Percentiles rank a stretch among this genome's conserved stretches.
Conservation (phyloP, 495 filamentous ascomycete species). For the Penicillium canariense region DNA sequence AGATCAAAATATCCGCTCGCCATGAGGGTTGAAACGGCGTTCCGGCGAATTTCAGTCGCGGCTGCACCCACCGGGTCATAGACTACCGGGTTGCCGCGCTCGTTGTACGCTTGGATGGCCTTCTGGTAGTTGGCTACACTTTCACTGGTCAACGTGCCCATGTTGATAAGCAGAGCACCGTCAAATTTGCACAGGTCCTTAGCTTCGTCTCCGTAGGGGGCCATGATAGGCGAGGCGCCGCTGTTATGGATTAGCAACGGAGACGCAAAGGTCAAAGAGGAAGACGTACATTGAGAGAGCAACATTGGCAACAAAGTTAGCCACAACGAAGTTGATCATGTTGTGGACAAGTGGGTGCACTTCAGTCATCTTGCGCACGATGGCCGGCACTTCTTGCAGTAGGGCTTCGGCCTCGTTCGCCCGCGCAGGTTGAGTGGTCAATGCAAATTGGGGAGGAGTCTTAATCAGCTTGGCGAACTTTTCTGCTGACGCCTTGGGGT, state of each 20-base stretch:
- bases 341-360: constrained; percentile 82
- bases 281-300: constrained; percentile 63
- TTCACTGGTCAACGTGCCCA: constrained; percentile 82
- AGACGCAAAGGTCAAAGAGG: not conserved
- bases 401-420: constrained; percentile 38
- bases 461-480: constrained; percentile 53
- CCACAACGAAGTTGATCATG: constrained; percentile 93
- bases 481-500: constrained; percentile 59
- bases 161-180: constrained; percentile 82
- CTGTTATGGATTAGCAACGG: constrained; percentile 26
- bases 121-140: constrained; percentile 63
- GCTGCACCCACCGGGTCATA: constrained; percentile 92
- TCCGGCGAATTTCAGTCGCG: constrained; percentile 71
- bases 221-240: constrained; percentile 93
- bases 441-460: constrained; percentile 48
- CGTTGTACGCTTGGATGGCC: constrained; percentile 77
- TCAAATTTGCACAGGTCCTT: constrained; percentile 65
- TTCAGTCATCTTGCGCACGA: constrained; percentile 58
- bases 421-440: constrained; percentile 15
- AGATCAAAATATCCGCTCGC: constrained; percentile 73
- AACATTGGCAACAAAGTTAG: constrained; percentile 90
- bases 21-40: constrained; percentile 70
- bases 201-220: constrained; percentile 81
- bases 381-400: constrained; percentile 45
- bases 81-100: constrained; percentile 66